phyloP scores from a whole-genome alignment of 306 rosid genomes.

The Dicorynia guianensis region DNA sequence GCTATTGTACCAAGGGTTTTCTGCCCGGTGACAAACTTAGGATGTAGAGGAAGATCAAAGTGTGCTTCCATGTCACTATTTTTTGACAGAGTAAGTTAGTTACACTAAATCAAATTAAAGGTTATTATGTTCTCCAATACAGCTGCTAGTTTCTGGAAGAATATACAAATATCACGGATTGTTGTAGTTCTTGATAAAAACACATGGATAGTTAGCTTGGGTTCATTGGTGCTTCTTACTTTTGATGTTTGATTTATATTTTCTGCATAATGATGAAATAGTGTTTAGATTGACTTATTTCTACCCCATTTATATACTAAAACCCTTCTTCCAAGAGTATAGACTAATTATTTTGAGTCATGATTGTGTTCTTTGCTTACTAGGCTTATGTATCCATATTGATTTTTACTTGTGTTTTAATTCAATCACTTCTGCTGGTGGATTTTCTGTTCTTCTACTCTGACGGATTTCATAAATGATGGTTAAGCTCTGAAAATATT shows the following conservation, averaged over 20 bases:
- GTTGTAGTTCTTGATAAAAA: background rate
- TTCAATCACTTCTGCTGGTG: background rate
- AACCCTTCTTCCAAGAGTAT: no score
- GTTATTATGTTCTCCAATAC: background rate
- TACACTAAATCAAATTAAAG: background rate
- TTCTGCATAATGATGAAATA: no score
- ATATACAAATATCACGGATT: background rate
- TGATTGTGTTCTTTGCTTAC: no score
- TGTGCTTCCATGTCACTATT: no score
- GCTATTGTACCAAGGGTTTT: background rate
- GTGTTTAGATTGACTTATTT: no score
- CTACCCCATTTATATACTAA: no score
- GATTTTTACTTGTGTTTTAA: constrained; percentile 9
- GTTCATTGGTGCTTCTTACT: background rate
- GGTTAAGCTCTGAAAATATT: no score
- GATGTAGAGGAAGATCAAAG: background rate
- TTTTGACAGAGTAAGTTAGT: background rate
- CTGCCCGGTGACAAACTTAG: background rate
- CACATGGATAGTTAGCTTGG: background rate
- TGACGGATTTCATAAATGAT: background rate
- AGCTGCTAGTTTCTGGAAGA: background rate
- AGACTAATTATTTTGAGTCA: no score
- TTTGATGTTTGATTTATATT: background rate
- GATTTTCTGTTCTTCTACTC: background rate
- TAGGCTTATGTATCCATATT: no score